Conservation (phyloP, 2,329 filamentous ascomycete genomes). For the Cordyceps sp. region DNA sequence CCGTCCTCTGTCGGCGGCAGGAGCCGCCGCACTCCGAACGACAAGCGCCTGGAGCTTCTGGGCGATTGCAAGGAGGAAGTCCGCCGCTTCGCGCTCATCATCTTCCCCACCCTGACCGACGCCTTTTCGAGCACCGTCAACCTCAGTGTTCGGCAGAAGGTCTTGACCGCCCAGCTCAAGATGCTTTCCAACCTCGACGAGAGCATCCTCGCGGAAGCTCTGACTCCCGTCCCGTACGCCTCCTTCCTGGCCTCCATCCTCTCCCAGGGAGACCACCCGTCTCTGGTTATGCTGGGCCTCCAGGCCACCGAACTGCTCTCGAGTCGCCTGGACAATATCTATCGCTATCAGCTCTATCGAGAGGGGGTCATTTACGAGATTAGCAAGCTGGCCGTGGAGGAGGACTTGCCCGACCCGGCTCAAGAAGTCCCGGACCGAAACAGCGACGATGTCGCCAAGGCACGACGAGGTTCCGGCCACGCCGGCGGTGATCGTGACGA, state of each 20-base stretch:
- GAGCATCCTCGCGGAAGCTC: conserved; percentile 65
- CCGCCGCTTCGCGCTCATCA: conserved; percentile 78
- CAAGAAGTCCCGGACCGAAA: conserved; percentile 1
- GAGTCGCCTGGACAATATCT: conserved; percentile 69
- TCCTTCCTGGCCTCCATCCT: conserved; percentile 91
- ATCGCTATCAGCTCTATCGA: conserved; percentile 90
- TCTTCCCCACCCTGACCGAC: conserved; percentile 89
- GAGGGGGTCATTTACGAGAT: conserved; percentile 94
- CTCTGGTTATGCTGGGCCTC: conserved; percentile 70
- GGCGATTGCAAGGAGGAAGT: conserved; percentile 74
- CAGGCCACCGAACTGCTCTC: conserved; percentile 82
- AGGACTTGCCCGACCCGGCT: conserved; percentile 10
- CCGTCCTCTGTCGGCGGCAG: conserved; percentile 16
- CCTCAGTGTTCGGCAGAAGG: conserved; percentile 82
- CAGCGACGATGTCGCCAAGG: conserved; percentile 9
- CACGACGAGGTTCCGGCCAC: conserved; percentile 4
- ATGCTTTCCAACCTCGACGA: conserved; percentile 94
- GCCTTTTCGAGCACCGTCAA: conserved; percentile 98
- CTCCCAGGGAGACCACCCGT: conserved; percentile 84
- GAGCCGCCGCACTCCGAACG: conserved; percentile 38
- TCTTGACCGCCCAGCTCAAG: conserved; percentile 87
- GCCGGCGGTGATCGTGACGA: conserved; percentile 2
- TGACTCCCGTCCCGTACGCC: conserved; percentile 81
- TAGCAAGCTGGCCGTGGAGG: conserved; percentile 50
- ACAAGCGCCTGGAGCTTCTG: conserved; percentile 68